phyloP scores from a whole-genome alignment of 768 basidiomycete species.

The Boletus huronensis region DNA sequence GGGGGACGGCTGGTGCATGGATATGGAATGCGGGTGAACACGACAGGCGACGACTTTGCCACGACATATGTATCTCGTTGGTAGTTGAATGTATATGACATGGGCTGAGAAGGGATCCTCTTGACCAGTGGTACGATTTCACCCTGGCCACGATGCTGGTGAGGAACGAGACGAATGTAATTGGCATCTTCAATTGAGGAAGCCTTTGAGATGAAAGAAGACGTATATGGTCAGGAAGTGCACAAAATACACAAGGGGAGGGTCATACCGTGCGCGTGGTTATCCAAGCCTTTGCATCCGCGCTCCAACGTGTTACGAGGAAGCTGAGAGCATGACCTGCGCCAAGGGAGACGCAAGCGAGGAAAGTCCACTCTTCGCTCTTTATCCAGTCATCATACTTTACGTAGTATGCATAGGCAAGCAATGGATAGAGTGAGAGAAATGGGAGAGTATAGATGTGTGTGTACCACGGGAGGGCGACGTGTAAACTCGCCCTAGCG shows the following conservation, averaged over 20 bases:
- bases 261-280: constrained; percentile 66
- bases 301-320: constrained; percentile 86
- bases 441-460: constrained; percentile 77
- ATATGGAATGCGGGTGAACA: constrained; percentile 83
- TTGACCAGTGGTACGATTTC: constrained; percentile 81
- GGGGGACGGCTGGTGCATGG: constrained; percentile 72
- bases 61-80: constrained; percentile 91
- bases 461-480: constrained; percentile 61
- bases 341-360: constrained; percentile 81
- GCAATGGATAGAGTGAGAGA: constrained; percentile 74
- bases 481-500: constrained; percentile 60
- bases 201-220: constrained; percentile 39
- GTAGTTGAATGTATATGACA: constrained; percentile 85
- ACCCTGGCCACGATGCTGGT: constrained; percentile 78
- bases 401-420: constrained; percentile 89
- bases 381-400: constrained; percentile 88
- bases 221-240: background rate
- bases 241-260: background rate
- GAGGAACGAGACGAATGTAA: constrained; percentile 78
- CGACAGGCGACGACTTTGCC: constrained; percentile 48
- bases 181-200: constrained; percentile 66
- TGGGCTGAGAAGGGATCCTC: constrained; percentile 51
- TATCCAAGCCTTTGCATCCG: constrained; percentile 71
- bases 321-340: constrained; percentile 91
- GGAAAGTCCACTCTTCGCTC: constrained; percentile 97